Percentiles rank a stretch among this genome's conserved stretches.
Conservation (phyloP, 192 early-diverging fungal species). For the Coemansia sp. region DNA sequence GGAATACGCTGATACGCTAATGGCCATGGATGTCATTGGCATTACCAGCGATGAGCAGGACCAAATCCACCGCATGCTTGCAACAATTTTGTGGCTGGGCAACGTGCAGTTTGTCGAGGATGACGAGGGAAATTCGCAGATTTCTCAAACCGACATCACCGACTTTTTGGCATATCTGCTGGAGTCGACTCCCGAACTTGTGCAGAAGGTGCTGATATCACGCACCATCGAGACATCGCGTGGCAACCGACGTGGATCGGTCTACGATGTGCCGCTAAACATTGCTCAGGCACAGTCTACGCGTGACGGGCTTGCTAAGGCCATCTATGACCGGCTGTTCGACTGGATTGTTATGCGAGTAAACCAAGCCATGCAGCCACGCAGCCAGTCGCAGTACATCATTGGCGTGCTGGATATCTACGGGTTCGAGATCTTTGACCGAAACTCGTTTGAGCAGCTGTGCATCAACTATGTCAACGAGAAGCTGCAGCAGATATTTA, state of each 20-base stretch:
- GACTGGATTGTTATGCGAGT: slow-evolving; percentile 97
- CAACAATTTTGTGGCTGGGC: slow-evolving; percentile 93
- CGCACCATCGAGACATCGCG: slow-evolving; percentile 75
- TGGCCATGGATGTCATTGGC: slow-evolving; percentile 93
- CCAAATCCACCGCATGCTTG: slow-evolving; percentile 87
- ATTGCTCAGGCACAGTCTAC: slow-evolving; percentile 82
- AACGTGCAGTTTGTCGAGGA: slow-evolving; percentile 89
- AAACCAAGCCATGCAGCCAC: slow-evolving; percentile 78
- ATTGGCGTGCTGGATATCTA: slow-evolving; percentile 98
- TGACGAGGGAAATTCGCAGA: slow-evolving; percentile 65
- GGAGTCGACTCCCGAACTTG: slow-evolving; percentile 58
- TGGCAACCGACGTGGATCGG: slow-evolving; percentile 69
- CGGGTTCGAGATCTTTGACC: slow-evolving; percentile 94
- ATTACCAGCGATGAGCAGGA: slow-evolving; percentile 76
- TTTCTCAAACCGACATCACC: slow-evolving; percentile 63
- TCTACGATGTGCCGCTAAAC: slow-evolving; percentile 89
- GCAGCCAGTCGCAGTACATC: slow-evolving; percentile 59
- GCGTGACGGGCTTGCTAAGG: slow-evolving; percentile 90
- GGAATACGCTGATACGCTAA: slow-evolving; percentile 84
- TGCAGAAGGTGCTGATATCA: slow-evolving; percentile 65
- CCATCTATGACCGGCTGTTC: slow-evolving; percentile 91
- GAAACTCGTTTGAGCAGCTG: slow-evolving; percentile 98
- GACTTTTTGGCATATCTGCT: slow-evolving; percentile 72
- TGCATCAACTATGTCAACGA: slow-evolving; percentile 99
- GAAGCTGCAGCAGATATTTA: slow-evolving; percentile 97